Percentiles rank a stretch among this genome's conserved stretches.
phyloP scores from a whole-genome alignment of 2,329 filamentous ascomycete species.

The Colletotrichum costaricense region DNA sequence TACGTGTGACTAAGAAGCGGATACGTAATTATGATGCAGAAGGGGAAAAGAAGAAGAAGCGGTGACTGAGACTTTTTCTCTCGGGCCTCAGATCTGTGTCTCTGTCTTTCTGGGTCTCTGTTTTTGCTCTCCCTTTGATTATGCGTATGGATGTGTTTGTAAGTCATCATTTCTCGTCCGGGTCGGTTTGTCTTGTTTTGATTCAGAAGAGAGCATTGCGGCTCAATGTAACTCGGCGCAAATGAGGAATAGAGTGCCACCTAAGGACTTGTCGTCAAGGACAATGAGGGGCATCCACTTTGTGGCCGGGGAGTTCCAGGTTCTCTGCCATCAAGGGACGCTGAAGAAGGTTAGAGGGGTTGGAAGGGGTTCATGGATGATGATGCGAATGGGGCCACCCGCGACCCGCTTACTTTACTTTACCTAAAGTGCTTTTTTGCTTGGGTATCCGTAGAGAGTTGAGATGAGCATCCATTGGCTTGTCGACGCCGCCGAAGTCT shows the following conservation, averaged over 20 bases:
- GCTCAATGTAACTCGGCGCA: conserved; percentile 11
- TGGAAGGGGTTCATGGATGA: conserved; percentile 8
- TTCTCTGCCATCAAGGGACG: conserved; percentile 6
- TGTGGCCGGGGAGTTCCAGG: conserved; percentile 19
- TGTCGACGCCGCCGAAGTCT: neutral
- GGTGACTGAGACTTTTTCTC: conserved; percentile 8
- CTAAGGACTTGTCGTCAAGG: conserved; percentile 19
- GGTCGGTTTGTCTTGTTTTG: conserved; percentile 17
- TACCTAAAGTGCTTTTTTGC: neutral
- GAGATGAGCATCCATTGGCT: conserved; percentile 2
- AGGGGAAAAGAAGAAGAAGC: conserved; percentile 8
- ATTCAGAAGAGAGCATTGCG: neutral
- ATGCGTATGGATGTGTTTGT: neutral
- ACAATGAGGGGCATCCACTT: conserved; percentile 17
- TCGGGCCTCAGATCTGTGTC: neutral
- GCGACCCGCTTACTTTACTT: conserved; percentile 1
- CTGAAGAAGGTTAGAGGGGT: neutral
- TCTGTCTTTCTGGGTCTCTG: neutral
- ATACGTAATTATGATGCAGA: neutral
- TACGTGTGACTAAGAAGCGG: neutral
- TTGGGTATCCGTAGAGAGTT: neutral
- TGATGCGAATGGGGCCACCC: conserved; percentile 10
- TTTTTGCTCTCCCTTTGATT: neutral
- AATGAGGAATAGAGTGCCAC: conserved; percentile 14
- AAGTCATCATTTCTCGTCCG: too few relatives aligned